Conservation (phyloP, 352 stramenopile species). For the Pythium biforme region DNA sequence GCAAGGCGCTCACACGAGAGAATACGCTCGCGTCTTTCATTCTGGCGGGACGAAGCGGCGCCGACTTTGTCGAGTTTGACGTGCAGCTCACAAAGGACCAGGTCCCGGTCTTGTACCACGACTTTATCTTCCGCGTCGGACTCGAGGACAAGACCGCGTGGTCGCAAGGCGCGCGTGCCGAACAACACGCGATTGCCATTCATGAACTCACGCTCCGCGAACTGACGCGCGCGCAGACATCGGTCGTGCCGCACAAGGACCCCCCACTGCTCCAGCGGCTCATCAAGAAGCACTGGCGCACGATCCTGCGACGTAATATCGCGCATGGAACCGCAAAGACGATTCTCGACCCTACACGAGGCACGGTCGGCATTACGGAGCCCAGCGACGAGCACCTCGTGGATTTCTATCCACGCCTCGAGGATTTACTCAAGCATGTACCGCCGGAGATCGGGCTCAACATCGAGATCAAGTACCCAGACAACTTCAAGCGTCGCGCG, state of each 20-base stretch:
- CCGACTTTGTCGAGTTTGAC: conserved; percentile 84
- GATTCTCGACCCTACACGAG: conserved; percentile 4
- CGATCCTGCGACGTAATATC: conserved; percentile 31
- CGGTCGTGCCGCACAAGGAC: conserved; percentile 37
- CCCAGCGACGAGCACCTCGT: conserved; percentile 54
- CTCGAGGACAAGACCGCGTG: conserved; percentile 56
- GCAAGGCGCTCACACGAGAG: conserved; percentile 64
- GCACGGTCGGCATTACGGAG: conserved; percentile 10
- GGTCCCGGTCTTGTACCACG: conserved; percentile 77
- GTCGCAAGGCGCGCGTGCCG: conserved; percentile 42
- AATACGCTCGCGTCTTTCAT: conserved; percentile 79
- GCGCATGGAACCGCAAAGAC: conserved; percentile 19
- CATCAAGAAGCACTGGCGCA: conserved; percentile 67
- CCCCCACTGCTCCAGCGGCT: conserved; percentile 38
- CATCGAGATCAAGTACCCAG: conserved; percentile 84
- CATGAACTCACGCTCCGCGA: conserved; percentile 68
- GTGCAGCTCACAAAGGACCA: conserved; percentile 80
- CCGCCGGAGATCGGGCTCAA: conserved; percentile 73
- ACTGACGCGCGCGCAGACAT: conserved; percentile 47
- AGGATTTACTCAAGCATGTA: conserved; percentile 68
- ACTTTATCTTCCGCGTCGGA: conserved; percentile 66
- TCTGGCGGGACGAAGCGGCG: conserved; percentile 58
- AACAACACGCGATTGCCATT: conserved; percentile 66
- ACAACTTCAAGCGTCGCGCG: conserved; percentile 36
- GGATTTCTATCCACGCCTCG: conserved; percentile 66